These are phyloP conservation scores for Pseudocercospora cruenta DNA, from an alignment of 2,329 filamentous ascomycete genomes.

Conservation along the genomic window DNA sequence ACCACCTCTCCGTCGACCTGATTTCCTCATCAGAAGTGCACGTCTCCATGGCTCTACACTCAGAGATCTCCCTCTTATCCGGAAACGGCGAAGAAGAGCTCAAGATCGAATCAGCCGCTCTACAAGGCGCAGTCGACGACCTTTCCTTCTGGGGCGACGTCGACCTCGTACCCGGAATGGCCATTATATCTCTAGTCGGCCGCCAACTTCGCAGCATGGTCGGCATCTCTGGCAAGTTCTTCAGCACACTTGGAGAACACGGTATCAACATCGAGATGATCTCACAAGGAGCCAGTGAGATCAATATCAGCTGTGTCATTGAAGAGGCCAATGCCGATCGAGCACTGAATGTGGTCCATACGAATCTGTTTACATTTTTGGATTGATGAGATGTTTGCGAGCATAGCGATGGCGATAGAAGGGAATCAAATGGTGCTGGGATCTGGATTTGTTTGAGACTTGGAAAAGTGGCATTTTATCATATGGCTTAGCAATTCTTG, in stretches of 20 bases:
- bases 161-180: slow-evolving; percentile 88
- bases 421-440: background rate
- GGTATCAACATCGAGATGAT: slow-evolving; percentile 99
- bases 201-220: slow-evolving; percentile 97
- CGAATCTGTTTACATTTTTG: slow-evolving; percentile 90
- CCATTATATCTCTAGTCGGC: slow-evolving; percentile 91
- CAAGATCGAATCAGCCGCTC: slow-evolving; percentile 51
- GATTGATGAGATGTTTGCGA: slow-evolving; percentile 55
- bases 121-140: slow-evolving; percentile 64
- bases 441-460: background rate
- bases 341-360: slow-evolving; percentile 94
- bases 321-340: slow-evolving; percentile 87
- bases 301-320: slow-evolving; percentile 98
- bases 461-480: background rate
- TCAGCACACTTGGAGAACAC: slow-evolving; percentile 88
- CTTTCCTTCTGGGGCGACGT: slow-evolving; percentile 83
- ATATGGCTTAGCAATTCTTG: background rate
- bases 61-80: slow-evolving; percentile 62
- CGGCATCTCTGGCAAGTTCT: slow-evolving; percentile 91
- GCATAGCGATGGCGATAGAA: slow-evolving; percentile 6
- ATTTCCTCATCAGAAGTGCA: slow-evolving; percentile 97
- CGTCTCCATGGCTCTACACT: slow-evolving; percentile 94
- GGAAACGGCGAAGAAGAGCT: slow-evolving; percentile 52
- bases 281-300: slow-evolving; percentile 96
- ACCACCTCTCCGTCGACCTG: slow-evolving; percentile 88